A percentile compares a stretch with the other conserved stretches of the same genome.
phyloP scores from a whole-genome alignment of 75 land plant genomes.

The Cupressus sempervirens region DNA sequence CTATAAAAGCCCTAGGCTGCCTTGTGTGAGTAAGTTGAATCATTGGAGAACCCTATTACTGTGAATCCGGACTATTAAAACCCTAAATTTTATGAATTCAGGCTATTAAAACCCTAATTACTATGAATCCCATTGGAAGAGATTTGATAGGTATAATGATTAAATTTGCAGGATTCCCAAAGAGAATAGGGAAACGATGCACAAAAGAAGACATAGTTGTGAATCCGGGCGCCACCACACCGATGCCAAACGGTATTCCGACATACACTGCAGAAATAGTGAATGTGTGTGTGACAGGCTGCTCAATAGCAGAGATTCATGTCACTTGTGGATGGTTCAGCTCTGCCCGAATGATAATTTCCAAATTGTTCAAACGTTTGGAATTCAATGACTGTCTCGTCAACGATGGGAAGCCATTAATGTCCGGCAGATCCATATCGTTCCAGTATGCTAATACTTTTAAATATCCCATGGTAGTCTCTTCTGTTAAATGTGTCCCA shows the following conservation, averaged over 20 bases:
- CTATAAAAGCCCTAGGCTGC: too few relatives aligned
- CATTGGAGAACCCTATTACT: too few relatives aligned
- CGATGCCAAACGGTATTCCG: constrained; percentile 82
- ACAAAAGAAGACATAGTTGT: constrained; percentile 58
- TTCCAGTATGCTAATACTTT: constrained; percentile 73
- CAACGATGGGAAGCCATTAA: constrained; percentile 53
- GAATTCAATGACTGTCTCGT: constrained; percentile 65
- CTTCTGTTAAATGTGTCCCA: constrained; percentile 24
- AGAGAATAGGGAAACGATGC: constrained; percentile 46
- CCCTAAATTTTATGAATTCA: too few relatives aligned
- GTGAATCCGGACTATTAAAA: too few relatives aligned
- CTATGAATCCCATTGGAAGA: too few relatives aligned
- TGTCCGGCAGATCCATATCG: constrained; percentile 28
- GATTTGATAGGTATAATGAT: not conserved
- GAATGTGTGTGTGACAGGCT: constrained; percentile 51
- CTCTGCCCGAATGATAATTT: constrained; percentile 57
- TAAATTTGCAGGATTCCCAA: not conserved
- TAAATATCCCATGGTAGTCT: constrained; percentile 48
- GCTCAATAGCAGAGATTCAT: constrained; percentile 51
- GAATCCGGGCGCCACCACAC: constrained; percentile 59
- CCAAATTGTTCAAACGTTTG: constrained; percentile 49
- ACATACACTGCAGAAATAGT: constrained; percentile 79
- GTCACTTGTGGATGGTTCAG: constrained; percentile 75
- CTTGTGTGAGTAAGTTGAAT: too few relatives aligned
- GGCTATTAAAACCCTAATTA: too few relatives aligned